Base-by-base conservation (phyloP, 169 alveolate genomes). In the Plasmodium sp. region DNA sequence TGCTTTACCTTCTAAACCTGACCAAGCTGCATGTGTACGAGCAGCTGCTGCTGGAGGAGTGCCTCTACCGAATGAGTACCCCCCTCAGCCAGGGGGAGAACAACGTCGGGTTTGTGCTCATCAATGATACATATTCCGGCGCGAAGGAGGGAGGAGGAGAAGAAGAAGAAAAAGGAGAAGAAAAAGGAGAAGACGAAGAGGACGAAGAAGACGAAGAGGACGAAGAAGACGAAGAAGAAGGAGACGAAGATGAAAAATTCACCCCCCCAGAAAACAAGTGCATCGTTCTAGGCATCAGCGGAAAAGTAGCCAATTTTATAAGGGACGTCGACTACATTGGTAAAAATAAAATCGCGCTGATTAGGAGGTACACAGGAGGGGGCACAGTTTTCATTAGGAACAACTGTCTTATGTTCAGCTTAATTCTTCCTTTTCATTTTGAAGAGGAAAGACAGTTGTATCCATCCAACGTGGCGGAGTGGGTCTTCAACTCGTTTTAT, bases 301-400 rank as follows among this genome's bases (percentile, higher is more conserved):
- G 97, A 10, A 95, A 96, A 39, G 82, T 84, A 16, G 48, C 62
- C 0, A 96, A 95, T 33, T 92, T 93, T 43, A 92, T 94, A 62
- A 96, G 84, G 18, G 96, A 96, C 45, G 67, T 67, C 5, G 81
- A 95, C n/a, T 92, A 86, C 48, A 79, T 96, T 75, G 74, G 86
- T 22, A 41, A 77, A 16, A 72, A 84, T 27, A 93, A 94, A 5
- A 94, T 96, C 1, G 27, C 81, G 5, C 43, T 95, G 33, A 96
- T 96, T 31, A 91, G 83, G 33, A 94, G 98, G 34, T 96, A 92
- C 79, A 96, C 97, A 33, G 98, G 98, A 3, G 98, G 98, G 2
- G 98, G 98, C 5, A 96, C 98, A 10, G 97, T 96, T 10, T 83
- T 93, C 67, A 94, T 96, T 18, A 97, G 93, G 77, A 92, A 92